Base-by-base conservation (phyloP, 345 rosid genomes). In the Cardamine resedifolia region DNA sequence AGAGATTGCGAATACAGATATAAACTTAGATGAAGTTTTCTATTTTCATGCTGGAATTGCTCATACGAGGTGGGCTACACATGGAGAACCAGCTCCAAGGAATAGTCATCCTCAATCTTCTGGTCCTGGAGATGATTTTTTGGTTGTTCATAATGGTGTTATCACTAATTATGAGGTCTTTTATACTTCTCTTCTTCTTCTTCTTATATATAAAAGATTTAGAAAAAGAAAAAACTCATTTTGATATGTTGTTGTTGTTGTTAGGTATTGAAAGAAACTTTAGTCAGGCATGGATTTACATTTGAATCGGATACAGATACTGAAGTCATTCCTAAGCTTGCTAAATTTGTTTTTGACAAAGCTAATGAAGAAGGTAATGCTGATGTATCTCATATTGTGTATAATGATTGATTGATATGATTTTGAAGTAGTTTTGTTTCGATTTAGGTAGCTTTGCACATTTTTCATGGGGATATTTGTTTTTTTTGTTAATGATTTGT, bases 41-140 rank as follows among this genome's bases (percentile, higher is more conserved):
- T 61, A 75, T 27, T 56, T 80, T 31, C 98, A 94, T 81, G 98
- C 95, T 51, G 95, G 97, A n/a, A 91, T 94, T 80, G 98, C 98
- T 7, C 98, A 94, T 76, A 94, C 97, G 0, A 82, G 98, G 16
- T 94, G 97, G 98, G 97, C 98, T 21, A 94, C 98, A 47, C 98
- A 94, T 77, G 97, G 98, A 38, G 97, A 89, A 70, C 98, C 98
- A 47, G 85, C 97, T 76, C 85, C 97, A 9, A 84, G 90, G 81
- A 94, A 94, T 64, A 81, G 97, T 77, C 98, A 94, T 81, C 98
- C 97, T 50, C 97, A 94, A 80, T 59, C 87, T 2, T 89, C 97
- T 11, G 97, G 96, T 73, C 62, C 78, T 74, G 96, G 83, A 58
- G 85, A 94, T 78, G 98, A 91, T 31, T 94, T 94, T 50, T 64